A percentile compares a stretch with the other conserved stretches of the same genome.
phyloP scores from a whole-genome alignment of 768 basidiomycete species.

The Suillus plorans region DNA sequence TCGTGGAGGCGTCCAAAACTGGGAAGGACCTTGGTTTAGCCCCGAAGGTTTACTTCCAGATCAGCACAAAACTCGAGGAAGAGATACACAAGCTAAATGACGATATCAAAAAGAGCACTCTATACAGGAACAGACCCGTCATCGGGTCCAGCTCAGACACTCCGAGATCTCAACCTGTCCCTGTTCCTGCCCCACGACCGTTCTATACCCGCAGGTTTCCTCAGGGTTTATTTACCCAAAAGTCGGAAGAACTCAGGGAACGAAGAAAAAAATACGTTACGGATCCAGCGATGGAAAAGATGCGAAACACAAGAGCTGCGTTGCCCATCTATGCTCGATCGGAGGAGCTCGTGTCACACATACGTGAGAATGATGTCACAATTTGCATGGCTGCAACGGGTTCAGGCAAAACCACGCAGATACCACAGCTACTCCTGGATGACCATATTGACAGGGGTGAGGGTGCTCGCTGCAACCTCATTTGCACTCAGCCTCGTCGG shows the following conservation, averaged over 20 bases:
- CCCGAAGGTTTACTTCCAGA: constrained; percentile 64
- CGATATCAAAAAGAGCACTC: constrained; percentile 59
- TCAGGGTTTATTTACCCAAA: constrained; percentile 38
- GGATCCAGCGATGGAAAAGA: constrained; percentile 58
- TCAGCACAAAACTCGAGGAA: constrained; percentile 63
- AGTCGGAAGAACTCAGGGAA: constrained; percentile 57
- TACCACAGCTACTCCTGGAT: constrained; percentile 91
- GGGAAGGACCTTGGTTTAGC: constrained; percentile 73
- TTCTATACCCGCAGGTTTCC: constrained; percentile 30
- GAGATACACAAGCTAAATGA: constrained; percentile 68
- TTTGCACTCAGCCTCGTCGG: constrained; percentile 92
- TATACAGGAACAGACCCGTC: constrained; percentile 67
- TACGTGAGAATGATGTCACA: constrained; percentile 78
- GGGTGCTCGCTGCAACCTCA: constrained; percentile 82
- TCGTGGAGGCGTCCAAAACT: constrained; percentile 55
- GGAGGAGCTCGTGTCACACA: constrained; percentile 63
- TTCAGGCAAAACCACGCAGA: constrained; percentile 93
- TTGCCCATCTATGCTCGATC: constrained; percentile 78
- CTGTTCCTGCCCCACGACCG: constrained; percentile 10
- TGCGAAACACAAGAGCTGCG: constrained; percentile 63
- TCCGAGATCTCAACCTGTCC: constrained; percentile 4
- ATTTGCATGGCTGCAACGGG: constrained; percentile 90
- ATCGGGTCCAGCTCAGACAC: constrained; percentile 18
- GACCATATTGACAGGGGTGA: constrained; percentile 74
- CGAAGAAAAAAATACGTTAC: constrained; percentile 58